Percentiles rank a stretch among this genome's conserved stretches.
These are phyloP conservation scores for Lenzites betulinus DNA, from an alignment of 768 basidiomycete genomes.

Conservation along the genomic window DNA sequence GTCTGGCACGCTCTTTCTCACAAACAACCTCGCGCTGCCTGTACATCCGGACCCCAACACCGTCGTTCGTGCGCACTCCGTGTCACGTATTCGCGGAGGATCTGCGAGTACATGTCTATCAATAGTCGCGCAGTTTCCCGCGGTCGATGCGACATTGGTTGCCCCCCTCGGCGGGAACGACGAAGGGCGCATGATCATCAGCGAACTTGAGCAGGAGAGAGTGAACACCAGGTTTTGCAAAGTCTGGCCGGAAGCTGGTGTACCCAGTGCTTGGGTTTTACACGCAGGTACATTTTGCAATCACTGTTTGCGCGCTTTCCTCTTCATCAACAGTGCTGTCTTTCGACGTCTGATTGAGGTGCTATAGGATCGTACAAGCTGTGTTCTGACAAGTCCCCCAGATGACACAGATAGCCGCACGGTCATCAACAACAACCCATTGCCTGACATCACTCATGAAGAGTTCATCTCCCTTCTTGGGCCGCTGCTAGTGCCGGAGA, in stretches of 20 bases:
- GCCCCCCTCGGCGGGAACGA: conserved; percentile 74
- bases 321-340: background rate
- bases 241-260: conserved; percentile 67
- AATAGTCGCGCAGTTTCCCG: conserved; percentile 69
- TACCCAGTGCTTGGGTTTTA: conserved; percentile 82
- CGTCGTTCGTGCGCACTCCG: conserved; percentile 70
- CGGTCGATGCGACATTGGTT: conserved; percentile 66
- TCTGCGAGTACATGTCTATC: conserved; percentile 71
- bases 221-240: conserved; percentile 76
- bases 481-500: conserved; percentile 81
- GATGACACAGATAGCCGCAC: conserved; percentile 62
- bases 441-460: conserved; percentile 85
- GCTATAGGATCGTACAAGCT: background rate
- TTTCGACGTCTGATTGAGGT: conserved; percentile 6
- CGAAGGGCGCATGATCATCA: conserved; percentile 63
- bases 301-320: background rate
- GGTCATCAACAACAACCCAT: conserved; percentile 84
- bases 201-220: conserved; percentile 65
- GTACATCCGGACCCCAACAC: conserved; percentile 58
- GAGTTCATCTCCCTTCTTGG: conserved; percentile 81
- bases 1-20: conserved; percentile 79
- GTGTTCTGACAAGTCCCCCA: conserved; percentile 28
- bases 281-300: conserved; percentile 58
- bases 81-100: conserved; percentile 68
- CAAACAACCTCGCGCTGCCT: conserved; percentile 67